These are phyloP conservation scores for Aspergillus heteromorphus DNA, from an alignment of 495 filamentous ascomycete genomes.

Conservation along the genomic window DNA sequence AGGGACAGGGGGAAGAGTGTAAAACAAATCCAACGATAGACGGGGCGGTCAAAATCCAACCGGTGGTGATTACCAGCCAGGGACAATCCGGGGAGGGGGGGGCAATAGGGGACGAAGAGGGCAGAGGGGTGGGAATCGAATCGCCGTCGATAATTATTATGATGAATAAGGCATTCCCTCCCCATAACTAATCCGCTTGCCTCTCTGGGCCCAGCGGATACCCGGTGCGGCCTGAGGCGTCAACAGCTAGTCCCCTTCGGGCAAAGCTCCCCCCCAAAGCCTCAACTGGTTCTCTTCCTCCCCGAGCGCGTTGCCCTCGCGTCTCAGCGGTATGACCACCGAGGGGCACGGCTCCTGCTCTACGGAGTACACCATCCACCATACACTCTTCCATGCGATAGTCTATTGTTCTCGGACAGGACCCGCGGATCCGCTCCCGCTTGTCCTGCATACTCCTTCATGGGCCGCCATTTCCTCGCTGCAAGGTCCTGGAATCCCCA, in stretches of 20 bases:
- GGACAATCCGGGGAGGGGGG: conserved; percentile 6
- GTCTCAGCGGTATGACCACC: neutral
- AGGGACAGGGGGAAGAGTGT: conserved; percentile 8
- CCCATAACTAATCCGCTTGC: conserved; percentile 2
- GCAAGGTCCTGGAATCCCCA: neutral
- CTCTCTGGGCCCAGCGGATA: neutral
- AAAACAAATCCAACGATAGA: neutral
- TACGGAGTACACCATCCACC: too few species aligned
- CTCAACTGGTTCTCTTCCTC: neutral
- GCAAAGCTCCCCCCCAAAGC: neutral
- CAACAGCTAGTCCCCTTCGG: neutral
- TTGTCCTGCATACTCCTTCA: neutral
- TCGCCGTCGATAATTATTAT: conserved; percentile 8
- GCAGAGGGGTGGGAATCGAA: conserved; percentile 9
- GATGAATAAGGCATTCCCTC: neutral
- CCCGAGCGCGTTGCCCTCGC: neutral
- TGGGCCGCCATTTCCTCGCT: neutral
- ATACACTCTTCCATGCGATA: neutral
- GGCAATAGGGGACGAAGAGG: conserved; percentile 13
- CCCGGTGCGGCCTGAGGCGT: neutral
- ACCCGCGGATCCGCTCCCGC: neutral
- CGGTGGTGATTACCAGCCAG: neutral
- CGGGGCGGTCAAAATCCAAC: neutral
- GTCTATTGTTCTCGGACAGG: neutral
- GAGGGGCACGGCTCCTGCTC: neutral